These are phyloP conservation scores for Xylariaceae sp. DNA, from an alignment of 2,329 filamentous ascomycete genomes.

Conservation along the genomic window DNA sequence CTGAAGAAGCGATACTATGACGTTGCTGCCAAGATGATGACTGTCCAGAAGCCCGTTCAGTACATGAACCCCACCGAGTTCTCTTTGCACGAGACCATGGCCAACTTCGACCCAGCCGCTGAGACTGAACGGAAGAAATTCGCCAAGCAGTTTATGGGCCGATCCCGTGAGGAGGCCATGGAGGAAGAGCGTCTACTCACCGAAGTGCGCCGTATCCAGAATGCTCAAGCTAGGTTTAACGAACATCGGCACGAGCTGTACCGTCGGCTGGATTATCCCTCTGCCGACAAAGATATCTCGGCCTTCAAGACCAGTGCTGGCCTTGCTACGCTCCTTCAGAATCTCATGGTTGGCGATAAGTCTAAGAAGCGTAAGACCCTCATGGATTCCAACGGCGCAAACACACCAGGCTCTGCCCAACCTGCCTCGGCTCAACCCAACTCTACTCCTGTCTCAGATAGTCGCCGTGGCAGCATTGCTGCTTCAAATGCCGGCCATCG, in stretches of 20 bases:
- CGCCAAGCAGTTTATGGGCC: slow-evolving; percentile 71
- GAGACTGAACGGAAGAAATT: slow-evolving; percentile 82
- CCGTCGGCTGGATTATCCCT: slow-evolving; percentile 78
- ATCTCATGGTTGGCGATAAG: slow-evolving; percentile 78
- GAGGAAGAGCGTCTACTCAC: slow-evolving; percentile 88
- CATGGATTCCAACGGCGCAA: slow-evolving; percentile 55
- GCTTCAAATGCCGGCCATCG: slow-evolving; percentile 39
- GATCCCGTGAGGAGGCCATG: slow-evolving; percentile 80
- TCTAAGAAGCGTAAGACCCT: slow-evolving; percentile 78
- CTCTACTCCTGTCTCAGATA: slow-evolving; percentile 38
- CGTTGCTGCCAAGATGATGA: slow-evolving; percentile 78
- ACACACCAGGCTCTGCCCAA: slow-evolving; percentile 39
- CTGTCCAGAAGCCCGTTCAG: slow-evolving; percentile 71
- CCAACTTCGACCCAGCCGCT: slow-evolving; percentile 76
- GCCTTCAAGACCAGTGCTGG: slow-evolving; percentile 79
- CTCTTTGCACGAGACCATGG: slow-evolving; percentile 76
- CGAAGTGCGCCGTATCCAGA: slow-evolving; percentile 88
- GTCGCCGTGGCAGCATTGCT: slow-evolving; percentile 52
- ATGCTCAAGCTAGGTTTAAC: slow-evolving; percentile 79
- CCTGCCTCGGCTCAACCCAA: slow-evolving; percentile 24
- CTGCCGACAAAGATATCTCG: slow-evolving; percentile 63
- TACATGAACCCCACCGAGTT: slow-evolving; percentile 88
- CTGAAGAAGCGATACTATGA: slow-evolving; percentile 89
- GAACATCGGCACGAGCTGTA: slow-evolving; percentile 86
- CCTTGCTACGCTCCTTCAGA: slow-evolving; percentile 75